phyloP scores from a whole-genome alignment of 2,329 filamentous ascomycete species.

The Sordariomycetes sp. region DNA sequence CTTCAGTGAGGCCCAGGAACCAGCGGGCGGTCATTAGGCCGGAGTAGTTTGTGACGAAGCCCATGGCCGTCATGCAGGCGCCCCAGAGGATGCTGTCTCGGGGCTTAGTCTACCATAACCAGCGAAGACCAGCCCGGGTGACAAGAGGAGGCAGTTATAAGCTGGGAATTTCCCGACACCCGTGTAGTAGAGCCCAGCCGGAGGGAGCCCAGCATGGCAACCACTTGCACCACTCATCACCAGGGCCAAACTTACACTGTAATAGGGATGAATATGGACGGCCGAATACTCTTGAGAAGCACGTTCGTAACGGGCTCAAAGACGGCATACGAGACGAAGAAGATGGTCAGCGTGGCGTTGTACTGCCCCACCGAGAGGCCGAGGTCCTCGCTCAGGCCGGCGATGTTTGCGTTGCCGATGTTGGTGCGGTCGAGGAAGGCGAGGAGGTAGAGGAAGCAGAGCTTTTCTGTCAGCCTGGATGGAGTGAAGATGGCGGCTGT shows the following conservation, averaged over 20 bases:
- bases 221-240: too few relatives aligned
- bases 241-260: conserved; percentile 27
- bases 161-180: not conserved
- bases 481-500: not conserved
- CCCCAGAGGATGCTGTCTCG: conserved; percentile 45
- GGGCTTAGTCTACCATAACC: not conserved
- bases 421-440: conserved; percentile 31
- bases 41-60: conserved; percentile 26
- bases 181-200: not conserved
- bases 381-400: conserved; percentile 28
- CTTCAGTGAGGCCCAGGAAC: conserved; percentile 51
- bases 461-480: conserved; percentile 17
- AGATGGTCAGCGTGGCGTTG: conserved; percentile 46
- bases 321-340: conserved; percentile 57
- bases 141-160: not conserved
- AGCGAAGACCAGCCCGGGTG: not conserved
- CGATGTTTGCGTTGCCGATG: conserved; percentile 45
- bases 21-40: conserved; percentile 36
- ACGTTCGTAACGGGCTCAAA: conserved; percentile 53
- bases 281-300: conserved; percentile 49
- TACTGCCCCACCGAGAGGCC: conserved; percentile 32
- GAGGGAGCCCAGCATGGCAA: too few relatives aligned
- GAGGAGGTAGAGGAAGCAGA: conserved; percentile 56
- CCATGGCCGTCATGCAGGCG: conserved; percentile 32
- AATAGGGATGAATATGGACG: conserved; percentile 53